Base-by-base conservation (phyloP, 352 stramenopile species). In the Pythium coloratum region DNA sequence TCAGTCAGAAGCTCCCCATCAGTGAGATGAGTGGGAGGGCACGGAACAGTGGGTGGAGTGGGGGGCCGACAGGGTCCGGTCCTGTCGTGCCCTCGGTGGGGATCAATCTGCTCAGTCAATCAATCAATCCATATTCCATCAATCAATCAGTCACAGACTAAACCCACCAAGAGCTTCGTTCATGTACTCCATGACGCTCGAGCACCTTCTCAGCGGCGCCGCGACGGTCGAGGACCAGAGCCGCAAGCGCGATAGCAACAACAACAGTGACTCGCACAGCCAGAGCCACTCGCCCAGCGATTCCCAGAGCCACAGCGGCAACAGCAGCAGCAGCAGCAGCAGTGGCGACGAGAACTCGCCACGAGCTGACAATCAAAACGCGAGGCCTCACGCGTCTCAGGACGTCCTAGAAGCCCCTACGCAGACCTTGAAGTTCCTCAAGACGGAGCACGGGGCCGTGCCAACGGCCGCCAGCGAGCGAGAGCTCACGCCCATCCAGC, bases 151-250 rank as follows among this genome's bases (percentile, higher is more conserved):
- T 59, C 32, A 46, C 51, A 40, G 53, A 59, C 18, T 59, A 30
- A 40, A 30, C 28, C 28, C 34, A 14, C 14, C 32, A 33, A 16
- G n/a, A 47, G 6, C 26, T 38, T 36, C 12, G 63, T 59, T n/a
- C 53, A 72, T 72, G 66, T n/a, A 26, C 44, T 63, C 59, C 38
- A 57, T 55, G 24, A 72, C 66, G 3, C 66, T 72, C 59, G 66
- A 72, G 28, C 57, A 72, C 38, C 36, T 72, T 10, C 55, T 72
- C 44, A 72, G 44, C 47, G 58, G 58, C 16, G 59, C 59, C 54
- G 64, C 64, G 46, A 56, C 64, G 24, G 50, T 70, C 26, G 64
- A 70, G 28, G 64, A 38, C 26, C 4, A 33, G 10, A 51, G 28
- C 38, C 6, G 9, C n/a, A 34, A 12, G 16, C 13, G 55, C n/a